These are phyloP conservation scores for Penicillium sp. DNA, from an alignment of 2,329 filamentous ascomycete species.

Conservation along the genomic window DNA sequence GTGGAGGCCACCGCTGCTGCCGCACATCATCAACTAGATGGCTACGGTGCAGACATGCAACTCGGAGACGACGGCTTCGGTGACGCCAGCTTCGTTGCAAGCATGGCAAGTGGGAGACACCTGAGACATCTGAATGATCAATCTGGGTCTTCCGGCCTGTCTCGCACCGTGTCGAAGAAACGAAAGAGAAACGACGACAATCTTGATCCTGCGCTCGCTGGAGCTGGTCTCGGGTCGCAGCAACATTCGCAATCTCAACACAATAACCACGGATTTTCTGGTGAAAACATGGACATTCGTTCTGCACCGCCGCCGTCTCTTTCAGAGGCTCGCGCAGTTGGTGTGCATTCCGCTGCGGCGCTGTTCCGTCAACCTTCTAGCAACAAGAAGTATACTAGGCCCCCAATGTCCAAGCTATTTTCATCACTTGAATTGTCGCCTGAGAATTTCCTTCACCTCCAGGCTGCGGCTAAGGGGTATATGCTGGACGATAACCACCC, in stretches of 20 bases:
- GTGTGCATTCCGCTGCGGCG: constrained; percentile 54
- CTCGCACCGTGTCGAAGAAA: constrained; percentile 39
- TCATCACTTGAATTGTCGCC: constrained; percentile 56
- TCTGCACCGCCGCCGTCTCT: constrained; percentile 38
- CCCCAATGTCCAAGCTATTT: constrained; percentile 59
- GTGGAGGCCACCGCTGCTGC: constrained; percentile 47
- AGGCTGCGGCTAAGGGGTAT: constrained; percentile 56
- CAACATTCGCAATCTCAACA: constrained; percentile 26
- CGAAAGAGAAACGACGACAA: constrained; percentile 42
- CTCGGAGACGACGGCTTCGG: constrained; percentile 41
- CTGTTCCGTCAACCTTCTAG: constrained; percentile 52
- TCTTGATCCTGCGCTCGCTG: constrained; percentile 37
- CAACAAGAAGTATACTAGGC: constrained; percentile 57
- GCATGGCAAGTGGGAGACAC: constrained; percentile 27
- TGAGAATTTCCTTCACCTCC: constrained; percentile 56
- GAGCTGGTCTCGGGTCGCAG: constrained; percentile 26
- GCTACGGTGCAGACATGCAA: constrained; percentile 40
- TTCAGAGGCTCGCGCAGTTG: constrained; percentile 48
- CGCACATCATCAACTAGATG: constrained; percentile 43
- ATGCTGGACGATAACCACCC: constrained; percentile 57
- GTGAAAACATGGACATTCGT: constrained; percentile 37
- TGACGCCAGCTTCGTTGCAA: constrained; percentile 33
- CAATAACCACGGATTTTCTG: constrained; percentile 28
- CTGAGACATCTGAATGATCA: constrained; percentile 30
- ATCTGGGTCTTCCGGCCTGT: constrained; percentile 29